Percentiles rank a stretch among this genome's conserved stretches.
Conservation (phyloP, 768 basidiomycete genomes). For the Mycena sanguinolenta region DNA sequence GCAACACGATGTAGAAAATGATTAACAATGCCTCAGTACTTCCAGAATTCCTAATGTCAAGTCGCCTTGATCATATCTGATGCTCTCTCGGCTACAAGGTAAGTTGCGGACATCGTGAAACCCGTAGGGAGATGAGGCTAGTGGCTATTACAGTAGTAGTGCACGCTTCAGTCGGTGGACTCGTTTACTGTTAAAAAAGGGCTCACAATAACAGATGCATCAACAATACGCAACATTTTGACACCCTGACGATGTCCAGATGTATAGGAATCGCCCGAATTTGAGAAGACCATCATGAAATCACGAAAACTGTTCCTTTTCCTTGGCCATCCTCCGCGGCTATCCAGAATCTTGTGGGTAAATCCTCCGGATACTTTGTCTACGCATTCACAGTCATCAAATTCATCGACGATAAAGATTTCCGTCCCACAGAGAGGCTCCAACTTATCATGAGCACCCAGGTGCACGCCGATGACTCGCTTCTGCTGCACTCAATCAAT, state of each 20-base stretch:
- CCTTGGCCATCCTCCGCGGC: slow-evolving; percentile 38
- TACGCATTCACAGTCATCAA: slow-evolving; percentile 28
- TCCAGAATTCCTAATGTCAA: background rate
- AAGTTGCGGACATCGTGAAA: slow-evolving; percentile 32
- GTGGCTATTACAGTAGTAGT: too few species aligned
- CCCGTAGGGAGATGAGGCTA: slow-evolving; percentile 26
- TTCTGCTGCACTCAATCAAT: background rate
- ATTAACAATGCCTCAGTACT: too few species aligned
- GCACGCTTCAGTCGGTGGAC: background rate
- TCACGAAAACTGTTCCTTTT: background rate
- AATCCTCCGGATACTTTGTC: slow-evolving; percentile 40
- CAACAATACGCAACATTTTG: background rate
- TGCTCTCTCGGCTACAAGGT: slow-evolving; percentile 34
- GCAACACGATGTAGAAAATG: too few species aligned
- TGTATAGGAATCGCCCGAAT: slow-evolving; percentile 20
- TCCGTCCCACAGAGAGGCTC: background rate
- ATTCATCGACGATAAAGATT: background rate
- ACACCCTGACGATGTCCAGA: slow-evolving; percentile 35
- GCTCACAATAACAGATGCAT: slow-evolving; percentile 1
- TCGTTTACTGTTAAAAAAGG: too few species aligned
- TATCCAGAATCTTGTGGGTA: slow-evolving; percentile 31
- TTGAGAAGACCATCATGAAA: background rate
- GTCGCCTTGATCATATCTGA: slow-evolving; percentile 36
- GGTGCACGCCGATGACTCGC: background rate
- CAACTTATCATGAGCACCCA: background rate